Evolutionary conservation across 345 rosid genomes (phyloP).

Genomic region (Pistacia atlantica): DNA sequence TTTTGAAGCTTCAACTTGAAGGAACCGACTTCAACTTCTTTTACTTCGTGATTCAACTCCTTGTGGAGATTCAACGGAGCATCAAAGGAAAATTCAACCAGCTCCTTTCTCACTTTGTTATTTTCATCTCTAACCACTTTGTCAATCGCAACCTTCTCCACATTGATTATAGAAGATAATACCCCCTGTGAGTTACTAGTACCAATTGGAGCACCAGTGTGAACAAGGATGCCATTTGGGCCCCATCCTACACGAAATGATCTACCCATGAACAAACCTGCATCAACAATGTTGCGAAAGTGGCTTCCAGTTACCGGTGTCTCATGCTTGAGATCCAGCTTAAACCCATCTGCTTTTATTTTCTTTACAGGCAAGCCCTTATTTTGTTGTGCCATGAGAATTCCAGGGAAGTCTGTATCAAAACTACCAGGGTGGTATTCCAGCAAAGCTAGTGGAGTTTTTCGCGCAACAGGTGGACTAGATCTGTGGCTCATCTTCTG

Average conservation of each 20-base stretch:
- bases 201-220: conserved; percentile 68
- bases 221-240: conserved; percentile 91
- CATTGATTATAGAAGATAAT: conserved; percentile 71
- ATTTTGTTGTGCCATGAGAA: conserved; percentile 78
- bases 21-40: conserved; percentile 66
- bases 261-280: conserved; percentile 94
- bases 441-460: conserved; percentile 74
- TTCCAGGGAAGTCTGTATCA: conserved; percentile 55
- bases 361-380: conserved; percentile 57
- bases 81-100: conserved; percentile 68
- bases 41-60: conserved; percentile 53
- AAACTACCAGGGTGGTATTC: conserved; percentile 65
- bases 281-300: conserved; percentile 84
- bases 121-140: conserved; percentile 75
- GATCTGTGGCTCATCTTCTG: conserved; percentile 53
- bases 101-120: conserved; percentile 67
- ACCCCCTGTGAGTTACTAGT: conserved; percentile 44
- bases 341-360: conserved; percentile 64
- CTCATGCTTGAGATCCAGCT: conserved; percentile 61
- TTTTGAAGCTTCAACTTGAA: conserved; percentile 72
- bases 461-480: conserved; percentile 52
- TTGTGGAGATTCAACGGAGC: conserved; percentile 81
- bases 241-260: conserved; percentile 99
- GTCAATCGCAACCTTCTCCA: conserved; percentile 88
- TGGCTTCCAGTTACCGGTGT: conserved; percentile 71